These are phyloP conservation scores for Leersia perrieri DNA, from an alignment of 176 grass and related monocot species.

Conservation along the genomic window DNA sequence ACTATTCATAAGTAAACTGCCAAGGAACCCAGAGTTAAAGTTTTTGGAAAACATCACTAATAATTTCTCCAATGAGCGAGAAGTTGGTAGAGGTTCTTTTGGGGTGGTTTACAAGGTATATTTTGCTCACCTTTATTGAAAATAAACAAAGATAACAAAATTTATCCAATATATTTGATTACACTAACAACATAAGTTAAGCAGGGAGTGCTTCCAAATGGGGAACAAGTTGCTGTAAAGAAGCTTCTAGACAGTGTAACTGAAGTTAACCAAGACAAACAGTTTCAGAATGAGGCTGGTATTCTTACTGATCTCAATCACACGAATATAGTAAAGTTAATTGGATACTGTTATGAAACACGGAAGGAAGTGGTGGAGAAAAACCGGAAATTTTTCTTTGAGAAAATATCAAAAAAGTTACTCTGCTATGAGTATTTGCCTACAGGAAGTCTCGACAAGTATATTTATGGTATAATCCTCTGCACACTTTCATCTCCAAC, in stretches of 20 bases:
- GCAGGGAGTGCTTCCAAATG: conserved; percentile 16
- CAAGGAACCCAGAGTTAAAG: not conserved
- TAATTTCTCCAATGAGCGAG: not conserved
- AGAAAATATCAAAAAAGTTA: not conserved
- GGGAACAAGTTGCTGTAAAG: conserved; percentile 17
- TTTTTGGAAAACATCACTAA: not conserved
- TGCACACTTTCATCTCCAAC: not conserved
- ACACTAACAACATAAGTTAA: not conserved
- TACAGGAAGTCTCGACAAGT: conserved; percentile 19
- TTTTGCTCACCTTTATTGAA: not conserved
- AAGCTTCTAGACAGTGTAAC: not conserved
- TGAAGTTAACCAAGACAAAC: not conserved
- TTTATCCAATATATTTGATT: not conserved
- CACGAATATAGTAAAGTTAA: conserved; percentile 15
- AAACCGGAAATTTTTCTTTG: not conserved
- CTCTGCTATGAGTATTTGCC: conserved; percentile 37
- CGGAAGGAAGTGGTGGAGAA: not conserved
- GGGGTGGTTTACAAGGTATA: conserved; percentile 35
- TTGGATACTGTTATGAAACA: conserved; percentile 29
- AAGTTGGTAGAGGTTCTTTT: conserved; percentile 22
- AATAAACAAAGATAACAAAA: not conserved
- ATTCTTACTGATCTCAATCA: conserved; percentile 20
- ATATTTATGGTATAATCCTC: conserved; percentile 17
- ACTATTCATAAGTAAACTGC: not conserved
- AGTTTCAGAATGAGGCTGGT: conserved; percentile 6